Evolutionary conservation across 2,329 filamentous ascomycete species (phyloP), one percentile per base, ranked within the genome.

Genomic region (Phoma herbarum): DNA sequence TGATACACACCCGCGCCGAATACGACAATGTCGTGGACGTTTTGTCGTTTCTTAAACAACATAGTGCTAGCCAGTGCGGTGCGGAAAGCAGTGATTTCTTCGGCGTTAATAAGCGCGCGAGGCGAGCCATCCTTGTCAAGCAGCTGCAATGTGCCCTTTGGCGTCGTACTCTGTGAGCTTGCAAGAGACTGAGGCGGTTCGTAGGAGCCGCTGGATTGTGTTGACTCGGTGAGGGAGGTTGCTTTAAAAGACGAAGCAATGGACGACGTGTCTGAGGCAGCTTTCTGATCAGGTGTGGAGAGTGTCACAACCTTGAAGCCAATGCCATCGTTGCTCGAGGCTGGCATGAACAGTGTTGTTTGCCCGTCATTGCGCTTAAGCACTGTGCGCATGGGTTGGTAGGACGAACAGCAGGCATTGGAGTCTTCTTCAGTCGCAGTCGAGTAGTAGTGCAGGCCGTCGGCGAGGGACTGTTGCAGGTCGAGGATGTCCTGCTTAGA

Each of bases 11-110:
- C 94, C 31, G 90, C 89, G 23, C 94, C 94, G 75, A 97, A 98
- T 52, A 96, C 89, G 14, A 90, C 88, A 11, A 97, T 73, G 14
- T 88, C 91, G 72, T 89, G 88, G 41, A 96, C 89, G 26, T 85
- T 84, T 54, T 85, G 81, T 55, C 94, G 90, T 69, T 82, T 82
- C 66, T 80, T 81, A 70, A 86, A 86, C 18, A 89, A 81, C 65
- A 90, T 80, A 56, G 88, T 85, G 12, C 85, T 84, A 0, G 85
- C 85, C 12, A 91, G 78, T 0, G 88, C 86, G 0, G 89, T 91
- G 44, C 88, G 83, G 76, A 90, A 91, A 1, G 87, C 87, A 0
- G 88, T 91, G 18, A 91, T 78, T 65, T 90, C 88, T 57, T 86
- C 85, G 0, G 88, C 88, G 65, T 89, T 90, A 60, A 91, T 79